Base-by-base conservation (phyloP, 768 basidiomycete genomes). In the Tephrocybe sp. region DNA sequence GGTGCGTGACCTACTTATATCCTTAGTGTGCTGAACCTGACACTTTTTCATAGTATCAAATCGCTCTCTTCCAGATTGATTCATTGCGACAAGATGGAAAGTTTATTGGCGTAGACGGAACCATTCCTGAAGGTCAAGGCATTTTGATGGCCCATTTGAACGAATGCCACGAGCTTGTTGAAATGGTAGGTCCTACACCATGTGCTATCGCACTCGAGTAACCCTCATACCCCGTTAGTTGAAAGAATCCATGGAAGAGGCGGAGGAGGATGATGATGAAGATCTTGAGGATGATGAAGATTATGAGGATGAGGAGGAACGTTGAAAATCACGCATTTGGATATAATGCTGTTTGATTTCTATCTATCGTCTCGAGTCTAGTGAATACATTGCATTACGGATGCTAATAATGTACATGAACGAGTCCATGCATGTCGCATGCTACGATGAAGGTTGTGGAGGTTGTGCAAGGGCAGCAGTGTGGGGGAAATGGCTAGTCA, bases 71-170 rank as follows among this genome's bases (percentile, higher is more conserved):
- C 67, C 95, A 98, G 72, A 96, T 98, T 57, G 96, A 98, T 66
- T 87, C 85, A 0, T 74, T 97, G 73, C 80, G 95, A 39, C 87
- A 85, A 67, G 97, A 99, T 53, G 97, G 96, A 36, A 93, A 90
- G 62, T 98, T 98, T 62, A 72, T 94, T 20, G 90, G 92, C 19
- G 75, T 80, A 14, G 95, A 97, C 60, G 95, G 96, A 1, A 74
- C 78, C 22, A 82, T 98, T 58, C 96, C 96, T 1, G 96, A 98
- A 66, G 96, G 96, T 2, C 96, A 98, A 65, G 96, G 92, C 12
- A 92, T 96, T 59, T 79, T 98, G 47, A 93, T 93, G 78, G 95
- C 96, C 3, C 93, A 98, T 67, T 72, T 98, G 45, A 94, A 88
- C 56, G 96, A 98, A 68, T 96, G 94, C 52, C 96, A 98, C 62